Evolutionary conservation across 495 filamentous ascomycete species (phyloP), one percentile per base, ranked within the genome.

Genomic region (Trichoderma asperelloides): DNA sequence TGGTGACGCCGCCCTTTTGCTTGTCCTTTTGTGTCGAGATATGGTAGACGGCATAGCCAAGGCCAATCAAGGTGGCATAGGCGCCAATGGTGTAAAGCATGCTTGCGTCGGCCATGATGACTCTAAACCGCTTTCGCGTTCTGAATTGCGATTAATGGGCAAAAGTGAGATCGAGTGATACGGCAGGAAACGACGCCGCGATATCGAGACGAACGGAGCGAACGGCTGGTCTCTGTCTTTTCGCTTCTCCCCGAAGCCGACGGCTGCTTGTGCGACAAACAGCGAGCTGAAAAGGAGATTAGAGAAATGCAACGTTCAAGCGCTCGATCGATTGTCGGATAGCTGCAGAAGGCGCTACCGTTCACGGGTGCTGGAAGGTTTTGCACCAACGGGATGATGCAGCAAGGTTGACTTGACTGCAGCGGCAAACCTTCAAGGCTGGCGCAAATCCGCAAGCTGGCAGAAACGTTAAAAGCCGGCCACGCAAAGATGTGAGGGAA

Each of bases 21-120:
- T 84, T 83, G 70, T 81, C 81, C 47, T 71, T 69, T 47, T 70
- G 65, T 13, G 68, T 45, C 13, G 64, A 65, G n/a, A 47, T 9
- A 13, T 65, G 25, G 39, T 65, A 62, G 55, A 67, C 3, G 39
- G 33, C 51, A 63, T 74, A 57, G 25, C 43, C 55, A 27, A 65
- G 9, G 13, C 39, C 64, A 27, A 49, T 30, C n/a, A 65, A 7
- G 27, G 64, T 28, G 41, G 41, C 64, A 45, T 65, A 65, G 18
- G 33, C 55, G 23, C 55, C 55, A n/a, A 60, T 28, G 15, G 55
- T 60, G 55, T 60, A 60, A 7, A 60, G 9, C 23, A 60, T 60
- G 6, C 27, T 60, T 13, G 55, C 23, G 16, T 60, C 55, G 16
- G 55, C 23, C 55, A 60, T 60, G 25, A 30, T 60, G 55, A 27